Percentiles rank a stretch among this genome's conserved stretches.
phyloP scores from a whole-genome alignment of 371 early-diverging fungal species.

The Mucor saturninus region DNA sequence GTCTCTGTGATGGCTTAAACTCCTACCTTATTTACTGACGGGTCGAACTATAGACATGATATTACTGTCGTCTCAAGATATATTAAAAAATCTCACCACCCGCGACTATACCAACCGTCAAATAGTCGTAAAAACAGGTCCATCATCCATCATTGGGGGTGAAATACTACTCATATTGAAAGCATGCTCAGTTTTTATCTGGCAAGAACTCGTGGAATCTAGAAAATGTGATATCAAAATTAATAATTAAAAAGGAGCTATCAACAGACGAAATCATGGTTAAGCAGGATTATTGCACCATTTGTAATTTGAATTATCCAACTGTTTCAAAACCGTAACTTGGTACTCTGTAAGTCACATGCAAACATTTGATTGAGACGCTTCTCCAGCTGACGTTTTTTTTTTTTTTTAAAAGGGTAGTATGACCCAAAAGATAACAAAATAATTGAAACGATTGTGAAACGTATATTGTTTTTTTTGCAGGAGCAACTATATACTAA shows the following conservation, averaged over 20 bases:
- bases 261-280: no score
- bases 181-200: slow-evolving; percentile 10
- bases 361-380: slow-evolving; percentile 6
- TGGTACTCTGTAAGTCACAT: slow-evolving; percentile 33
- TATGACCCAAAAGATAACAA: neutral
- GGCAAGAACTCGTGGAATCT: slow-evolving; percentile 14
- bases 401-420: neutral
- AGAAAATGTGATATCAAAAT: slow-evolving; percentile 10
- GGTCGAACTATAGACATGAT: no score
- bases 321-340: neutral
- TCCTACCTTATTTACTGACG: no score
- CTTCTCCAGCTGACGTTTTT: slow-evolving; percentile 21
- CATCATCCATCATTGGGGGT: neutral
- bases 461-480: slow-evolving; percentile 7
- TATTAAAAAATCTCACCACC: no score
- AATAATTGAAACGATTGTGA: slow-evolving; percentile 12
- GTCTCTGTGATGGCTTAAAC: no score
- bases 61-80: no score
- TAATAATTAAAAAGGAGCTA: no score
- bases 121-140: slow-evolving; percentile 1
- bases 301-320: neutral
- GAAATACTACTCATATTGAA: slow-evolving; percentile 7
- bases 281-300: neutral
- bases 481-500: no score
- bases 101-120: neutral